phyloP scores from a whole-genome alignment of 2,329 filamentous ascomycete species.

The Calonectria naviculata region DNA sequence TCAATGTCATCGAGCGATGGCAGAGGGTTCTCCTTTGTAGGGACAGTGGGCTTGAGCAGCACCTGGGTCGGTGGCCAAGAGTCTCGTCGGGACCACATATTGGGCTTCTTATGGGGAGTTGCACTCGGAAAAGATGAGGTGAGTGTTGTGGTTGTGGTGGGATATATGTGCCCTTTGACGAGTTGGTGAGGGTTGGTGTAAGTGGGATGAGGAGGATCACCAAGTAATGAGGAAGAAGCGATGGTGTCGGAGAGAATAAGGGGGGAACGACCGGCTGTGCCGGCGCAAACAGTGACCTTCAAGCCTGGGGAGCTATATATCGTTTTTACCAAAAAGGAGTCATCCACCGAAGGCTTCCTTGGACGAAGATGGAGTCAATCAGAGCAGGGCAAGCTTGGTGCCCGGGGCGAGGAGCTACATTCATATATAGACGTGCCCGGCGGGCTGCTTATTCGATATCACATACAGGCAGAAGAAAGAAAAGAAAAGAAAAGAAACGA shows the following conservation, averaged over 20 bases:
- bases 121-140: background rate
- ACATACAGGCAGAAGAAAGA: slow-evolving; percentile 26
- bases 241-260: slow-evolving; percentile 26
- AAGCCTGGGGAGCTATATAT: slow-evolving; percentile 31
- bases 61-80: slow-evolving; percentile 66
- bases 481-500: no score
- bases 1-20: slow-evolving; percentile 61
- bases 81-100: slow-evolving; percentile 52
- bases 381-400: slow-evolving; percentile 25
- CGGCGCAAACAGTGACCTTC: slow-evolving; percentile 31
- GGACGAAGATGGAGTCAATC: slow-evolving; percentile 23
- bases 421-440: slow-evolving; percentile 35
- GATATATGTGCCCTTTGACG: slow-evolving; percentile 5
- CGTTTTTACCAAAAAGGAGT: slow-evolving; percentile 35
- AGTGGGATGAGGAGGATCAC: slow-evolving; percentile 26
- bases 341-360: slow-evolving; percentile 36
- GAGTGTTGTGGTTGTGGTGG: background rate
- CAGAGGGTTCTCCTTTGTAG: slow-evolving; percentile 51
- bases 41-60: slow-evolving; percentile 55
- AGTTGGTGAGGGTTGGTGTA: slow-evolving; percentile 18
- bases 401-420: slow-evolving; percentile 18
- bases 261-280: slow-evolving; percentile 32
- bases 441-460: slow-evolving; percentile 15
- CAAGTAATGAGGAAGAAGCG: slow-evolving; percentile 26
- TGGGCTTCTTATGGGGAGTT: background rate